Evolutionary conservation across 768 basidiomycete species (phyloP).

Genomic region (Mrakia hoshinonis): DNA sequence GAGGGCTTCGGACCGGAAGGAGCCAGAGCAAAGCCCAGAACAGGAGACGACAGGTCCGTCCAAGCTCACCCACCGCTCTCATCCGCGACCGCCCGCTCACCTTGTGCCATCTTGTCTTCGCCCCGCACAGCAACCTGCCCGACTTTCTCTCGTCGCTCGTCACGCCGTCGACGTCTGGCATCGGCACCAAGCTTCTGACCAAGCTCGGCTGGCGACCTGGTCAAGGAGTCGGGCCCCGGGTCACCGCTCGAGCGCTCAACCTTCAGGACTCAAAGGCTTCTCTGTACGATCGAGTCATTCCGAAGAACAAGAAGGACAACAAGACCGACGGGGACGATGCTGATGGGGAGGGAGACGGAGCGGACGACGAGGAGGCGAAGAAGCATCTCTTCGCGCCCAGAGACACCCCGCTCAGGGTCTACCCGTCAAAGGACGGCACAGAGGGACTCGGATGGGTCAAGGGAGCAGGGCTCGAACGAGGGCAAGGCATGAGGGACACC

Average conservation of each 20-base stretch:
- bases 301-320: slow-evolving; percentile 29
- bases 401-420: slow-evolving; percentile 59
- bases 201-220: slow-evolving; percentile 94
- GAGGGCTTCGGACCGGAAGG: slow-evolving; percentile 61
- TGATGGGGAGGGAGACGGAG: slow-evolving; percentile 32
- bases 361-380: slow-evolving; percentile 60
- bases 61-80: background rate
- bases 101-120: background rate
- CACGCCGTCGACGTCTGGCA: slow-evolving; percentile 66
- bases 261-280: slow-evolving; percentile 40
- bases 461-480: slow-evolving; percentile 31
- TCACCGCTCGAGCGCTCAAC: slow-evolving; percentile 65
- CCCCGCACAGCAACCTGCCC: slow-evolving; percentile 29
- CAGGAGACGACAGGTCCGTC: slow-evolving; percentile 15
- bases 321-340: slow-evolving; percentile 48
- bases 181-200: slow-evolving; percentile 74
- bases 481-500: background rate
- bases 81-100: slow-evolving; percentile 35
- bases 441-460: slow-evolving; percentile 75
- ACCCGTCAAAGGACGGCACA: slow-evolving; percentile 61
- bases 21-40: background rate
- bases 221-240: slow-evolving; percentile 84
- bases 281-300: slow-evolving; percentile 32
- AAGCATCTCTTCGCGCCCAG: slow-evolving; percentile 81
- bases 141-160: slow-evolving; percentile 48